Evolutionary conservation across 2,329 filamentous ascomycete species (phyloP).

Genomic region (Alternaria postmessia): DNA sequence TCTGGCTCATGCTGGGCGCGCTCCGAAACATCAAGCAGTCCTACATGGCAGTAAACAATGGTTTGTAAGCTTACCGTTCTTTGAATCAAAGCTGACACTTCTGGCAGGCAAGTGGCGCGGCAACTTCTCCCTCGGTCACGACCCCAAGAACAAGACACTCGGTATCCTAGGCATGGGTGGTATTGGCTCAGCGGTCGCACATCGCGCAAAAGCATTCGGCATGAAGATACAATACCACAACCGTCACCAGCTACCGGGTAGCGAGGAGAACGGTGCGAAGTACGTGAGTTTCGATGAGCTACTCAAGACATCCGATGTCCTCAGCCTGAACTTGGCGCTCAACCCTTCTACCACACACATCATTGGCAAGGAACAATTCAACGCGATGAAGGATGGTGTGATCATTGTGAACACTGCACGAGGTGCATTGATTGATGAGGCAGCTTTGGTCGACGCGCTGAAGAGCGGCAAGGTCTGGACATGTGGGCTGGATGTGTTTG

Average conservation of each 20-base stretch:
- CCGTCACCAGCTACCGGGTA: slow-evolving; percentile 51
- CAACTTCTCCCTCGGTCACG: slow-evolving; percentile 59
- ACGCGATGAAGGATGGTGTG: slow-evolving; percentile 63
- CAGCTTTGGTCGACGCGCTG: slow-evolving; percentile 62
- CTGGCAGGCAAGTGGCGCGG: slow-evolving; percentile 54
- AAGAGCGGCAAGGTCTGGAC: slow-evolving; percentile 63
- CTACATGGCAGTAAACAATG: slow-evolving; percentile 56
- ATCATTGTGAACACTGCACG: slow-evolving; percentile 67
- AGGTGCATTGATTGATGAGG: slow-evolving; percentile 65
- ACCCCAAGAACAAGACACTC: slow-evolving; percentile 61
- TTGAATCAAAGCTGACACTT: slow-evolving; percentile 12
- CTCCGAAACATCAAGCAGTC: slow-evolving; percentile 59
- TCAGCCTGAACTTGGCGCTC: slow-evolving; percentile 64
- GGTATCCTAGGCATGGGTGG: slow-evolving; percentile 69
- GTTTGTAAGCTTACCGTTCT: slow-evolving; percentile 32
- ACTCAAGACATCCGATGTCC: slow-evolving; percentile 61
- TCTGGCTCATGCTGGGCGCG: slow-evolving; percentile 62
- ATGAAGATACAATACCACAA: slow-evolving; percentile 69
- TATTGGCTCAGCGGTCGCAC: slow-evolving; percentile 61
- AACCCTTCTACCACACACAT: slow-evolving; percentile 61
- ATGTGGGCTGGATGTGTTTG: slow-evolving; percentile 66
- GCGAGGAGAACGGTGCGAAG: slow-evolving; percentile 55
- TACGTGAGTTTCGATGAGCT: slow-evolving; percentile 67
- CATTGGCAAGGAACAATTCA: slow-evolving; percentile 60
- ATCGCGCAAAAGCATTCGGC: slow-evolving; percentile 62